A percentile compares a stretch with the other conserved stretches of the same genome.
These are phyloP conservation scores for Cinnamomum chago DNA, from an alignment of 164 flowering plant genomes.

Conservation along the genomic window DNA sequence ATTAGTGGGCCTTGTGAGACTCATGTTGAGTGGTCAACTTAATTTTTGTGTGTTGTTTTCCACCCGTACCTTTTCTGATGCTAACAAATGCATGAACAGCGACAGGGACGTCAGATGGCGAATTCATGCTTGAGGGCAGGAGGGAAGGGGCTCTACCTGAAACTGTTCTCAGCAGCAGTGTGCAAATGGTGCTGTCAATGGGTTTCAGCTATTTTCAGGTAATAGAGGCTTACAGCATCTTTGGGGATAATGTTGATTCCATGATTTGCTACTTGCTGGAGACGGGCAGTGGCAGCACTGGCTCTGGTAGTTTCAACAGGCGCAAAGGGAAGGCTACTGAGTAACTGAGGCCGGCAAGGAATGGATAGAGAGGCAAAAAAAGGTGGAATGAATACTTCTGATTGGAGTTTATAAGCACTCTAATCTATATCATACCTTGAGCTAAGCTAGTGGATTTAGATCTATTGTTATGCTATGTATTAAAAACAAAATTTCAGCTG, in stretches of 20 bases:
- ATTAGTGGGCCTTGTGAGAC: no score
- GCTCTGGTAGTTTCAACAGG: constrained; percentile 22
- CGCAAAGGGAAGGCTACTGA: constrained; percentile 96
- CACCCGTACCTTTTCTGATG: background rate
- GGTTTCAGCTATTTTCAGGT: constrained; percentile 91
- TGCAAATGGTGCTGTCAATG: constrained; percentile 85
- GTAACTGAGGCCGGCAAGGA: constrained; percentile 10
- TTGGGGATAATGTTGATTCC: constrained; percentile 93
- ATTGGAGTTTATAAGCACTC: no score
- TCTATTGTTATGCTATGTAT: no score
- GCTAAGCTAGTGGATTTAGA: no score
- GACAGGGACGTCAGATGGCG: constrained; percentile 54
- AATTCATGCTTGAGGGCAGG: constrained; percentile 29
- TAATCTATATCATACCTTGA: no score
- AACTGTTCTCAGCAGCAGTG: constrained; percentile 43
- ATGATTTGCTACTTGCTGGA: constrained; percentile 87
- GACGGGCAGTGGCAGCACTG: constrained; percentile 47
- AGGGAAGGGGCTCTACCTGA: constrained; percentile 26
- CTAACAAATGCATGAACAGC: background rate
- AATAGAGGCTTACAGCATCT: constrained; percentile 87
- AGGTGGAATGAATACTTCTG: no score
- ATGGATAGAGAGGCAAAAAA: no score
- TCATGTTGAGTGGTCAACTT: background rate
- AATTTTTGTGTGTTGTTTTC: background rate
- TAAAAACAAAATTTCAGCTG: no score